A percentile compares a stretch with the other conserved stretches of the same genome.
phyloP scores from a whole-genome alignment of 2,329 filamentous ascomycete species.

The Aspergillus aculeatinus region DNA sequence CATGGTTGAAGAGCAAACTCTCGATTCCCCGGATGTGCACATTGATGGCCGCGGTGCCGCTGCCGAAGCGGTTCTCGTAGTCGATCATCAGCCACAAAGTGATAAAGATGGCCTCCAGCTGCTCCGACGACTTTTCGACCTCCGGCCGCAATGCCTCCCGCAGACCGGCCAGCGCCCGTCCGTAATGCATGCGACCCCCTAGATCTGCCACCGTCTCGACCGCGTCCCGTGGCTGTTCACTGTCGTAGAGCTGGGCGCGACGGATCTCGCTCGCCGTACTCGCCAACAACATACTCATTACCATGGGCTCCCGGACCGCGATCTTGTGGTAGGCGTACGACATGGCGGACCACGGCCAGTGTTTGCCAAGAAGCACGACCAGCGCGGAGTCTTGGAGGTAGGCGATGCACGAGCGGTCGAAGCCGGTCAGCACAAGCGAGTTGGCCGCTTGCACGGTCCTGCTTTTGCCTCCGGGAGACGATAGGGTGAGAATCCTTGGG shows the following conservation, averaged over 20 bases:
- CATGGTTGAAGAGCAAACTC: slow-evolving; percentile 24
- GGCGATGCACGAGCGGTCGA: slow-evolving; percentile 25
- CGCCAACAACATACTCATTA: slow-evolving; percentile 32
- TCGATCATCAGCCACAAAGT: slow-evolving; percentile 32
- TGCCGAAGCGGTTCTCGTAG: slow-evolving; percentile 29
- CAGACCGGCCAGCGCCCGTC: slow-evolving; percentile 25
- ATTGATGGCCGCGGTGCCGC: slow-evolving; percentile 25
- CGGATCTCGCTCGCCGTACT: slow-evolving; percentile 25
- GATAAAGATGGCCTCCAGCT: slow-evolving; percentile 29
- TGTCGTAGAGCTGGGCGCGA: slow-evolving; percentile 21
- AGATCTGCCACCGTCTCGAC: slow-evolving; percentile 17
- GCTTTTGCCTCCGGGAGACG: slow-evolving; percentile 10
- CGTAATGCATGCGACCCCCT: slow-evolving; percentile 26
- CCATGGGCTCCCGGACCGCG: slow-evolving; percentile 26
- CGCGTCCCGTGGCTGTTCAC: slow-evolving; percentile 4
- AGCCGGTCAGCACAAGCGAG: slow-evolving; percentile 21
- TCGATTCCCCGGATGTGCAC: slow-evolving; percentile 27
- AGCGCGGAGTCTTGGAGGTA: slow-evolving; percentile 27
- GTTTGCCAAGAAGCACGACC: slow-evolving; percentile 28
- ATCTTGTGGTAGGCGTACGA: slow-evolving; percentile 29
- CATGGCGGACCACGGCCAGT: slow-evolving; percentile 30
- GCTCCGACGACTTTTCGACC: slow-evolving; percentile 20
- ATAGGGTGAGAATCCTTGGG: slow-evolving; percentile 2
- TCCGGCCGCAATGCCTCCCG: slow-evolving; percentile 25
- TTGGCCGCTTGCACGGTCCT: slow-evolving; percentile 22